phyloP scores from a whole-genome alignment of 2,329 filamentous ascomycete species.

The Acarospora socialis region DNA sequence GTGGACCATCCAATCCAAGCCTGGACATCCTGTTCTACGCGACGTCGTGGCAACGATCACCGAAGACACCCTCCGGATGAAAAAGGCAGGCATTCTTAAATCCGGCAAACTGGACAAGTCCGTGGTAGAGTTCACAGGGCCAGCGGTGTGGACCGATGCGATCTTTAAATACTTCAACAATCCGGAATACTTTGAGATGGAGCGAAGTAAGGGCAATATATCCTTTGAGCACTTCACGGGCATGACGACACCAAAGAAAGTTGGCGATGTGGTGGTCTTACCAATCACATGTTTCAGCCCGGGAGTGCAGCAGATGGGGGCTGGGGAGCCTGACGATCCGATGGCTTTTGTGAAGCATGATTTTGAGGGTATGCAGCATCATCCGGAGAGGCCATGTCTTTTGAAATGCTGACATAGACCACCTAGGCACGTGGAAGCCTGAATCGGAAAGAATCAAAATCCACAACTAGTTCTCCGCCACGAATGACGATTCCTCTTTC shows the following conservation, averaged over 20 bases:
- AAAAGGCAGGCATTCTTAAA: constrained; percentile 50
- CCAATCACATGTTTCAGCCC: constrained; percentile 97
- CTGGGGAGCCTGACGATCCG: constrained; percentile 73
- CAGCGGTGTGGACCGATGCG: constrained; percentile 83
- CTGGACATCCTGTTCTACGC: constrained; percentile 80
- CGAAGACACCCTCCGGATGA: constrained; percentile 60
- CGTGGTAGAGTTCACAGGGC: constrained; percentile 88
- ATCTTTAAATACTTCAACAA: constrained; percentile 94
- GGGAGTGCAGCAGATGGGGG: constrained; percentile 84
- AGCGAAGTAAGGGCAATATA: constrained; percentile 54
- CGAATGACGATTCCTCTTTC: no score
- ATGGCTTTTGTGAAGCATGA: constrained; percentile 97
- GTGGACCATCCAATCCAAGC: constrained; percentile 95
- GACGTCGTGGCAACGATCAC: constrained; percentile 82
- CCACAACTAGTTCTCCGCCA: no score
- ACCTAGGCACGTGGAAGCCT: constrained; percentile 19
- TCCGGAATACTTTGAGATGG: constrained; percentile 71
- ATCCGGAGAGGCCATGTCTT: constrained; percentile 5
- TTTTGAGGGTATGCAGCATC: constrained; percentile 62
- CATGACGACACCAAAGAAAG: constrained; percentile 67
- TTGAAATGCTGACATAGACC: background rate
- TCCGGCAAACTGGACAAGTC: constrained; percentile 50
- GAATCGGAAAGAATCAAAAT: constrained; percentile 18
- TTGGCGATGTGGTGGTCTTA: constrained; percentile 84
- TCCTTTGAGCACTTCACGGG: constrained; percentile 82